Base-by-base conservation (phyloP, 2,329 filamentous ascomycete species). In the Rhynchosporium graminicola region DNA sequence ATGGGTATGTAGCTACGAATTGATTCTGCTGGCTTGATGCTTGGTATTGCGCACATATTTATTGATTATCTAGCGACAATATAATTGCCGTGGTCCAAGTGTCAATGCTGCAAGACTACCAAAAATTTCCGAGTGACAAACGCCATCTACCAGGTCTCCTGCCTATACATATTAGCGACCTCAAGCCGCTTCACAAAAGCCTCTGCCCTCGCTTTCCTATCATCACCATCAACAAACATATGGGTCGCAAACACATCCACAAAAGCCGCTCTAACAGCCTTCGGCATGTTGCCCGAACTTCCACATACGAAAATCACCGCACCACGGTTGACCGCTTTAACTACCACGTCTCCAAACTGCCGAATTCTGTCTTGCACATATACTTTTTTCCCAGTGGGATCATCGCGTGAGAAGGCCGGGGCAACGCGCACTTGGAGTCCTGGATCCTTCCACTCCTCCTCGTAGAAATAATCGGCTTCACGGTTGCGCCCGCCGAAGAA, bases 401-500 rank as follows among this genome's bases (percentile, higher is more conserved):
- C 86, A 67, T 92, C 89, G 45, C 90, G 77, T 2, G 89, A 92
- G 72, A 92, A 92, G 0, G 89, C 89, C 0, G 85, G 82, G 57
- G 82, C 77, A 2, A 90, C 80, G 6, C 80, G 76, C 5, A 90
- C 74, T 1, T 77, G 75, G 1, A 80, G 74, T 1, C 74, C 62
- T 1, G 73, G 66, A 0, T 71, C 46, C 1, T 77, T 71, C 92
- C 92, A 97, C 65, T 98, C 93, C 0, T 87, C 75, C 4, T 80
- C 76, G 74, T 95, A 99, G 77, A 92, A 93, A 76, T 85, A 97
- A 74, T 99, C 95, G 0, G 88, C 84, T 0, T 78, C 70, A 10
- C 80, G 77, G 70, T 91, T 96, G 38, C 95, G 87, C 67, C 90
- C 92, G 10, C 95, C 95, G 68, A 92, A 98, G 75, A 98, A 88